phyloP scores from a whole-genome alignment of 257 asterid species.

The Asclepias syriaca region DNA sequence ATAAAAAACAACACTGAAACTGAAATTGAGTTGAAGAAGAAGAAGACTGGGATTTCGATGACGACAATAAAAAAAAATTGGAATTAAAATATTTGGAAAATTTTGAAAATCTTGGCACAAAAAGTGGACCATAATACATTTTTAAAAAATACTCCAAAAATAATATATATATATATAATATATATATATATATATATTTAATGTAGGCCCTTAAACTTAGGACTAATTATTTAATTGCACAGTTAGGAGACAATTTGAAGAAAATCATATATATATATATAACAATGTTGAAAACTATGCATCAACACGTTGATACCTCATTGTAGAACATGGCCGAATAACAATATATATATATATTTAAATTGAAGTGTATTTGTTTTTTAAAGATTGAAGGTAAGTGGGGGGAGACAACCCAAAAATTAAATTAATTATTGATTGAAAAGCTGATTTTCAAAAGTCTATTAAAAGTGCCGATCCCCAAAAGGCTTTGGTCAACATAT shows the following conservation, averaged over 20 bases:
- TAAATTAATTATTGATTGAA: not conserved
- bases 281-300: too few relatives aligned
- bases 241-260: constrained; percentile 6
- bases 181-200: not conserved
- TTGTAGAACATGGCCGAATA: too few relatives aligned
- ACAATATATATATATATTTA: too few relatives aligned
- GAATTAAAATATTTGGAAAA: not conserved
- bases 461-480: not conserved
- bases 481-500: not conserved
- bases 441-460: not conserved
- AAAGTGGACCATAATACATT: not conserved
- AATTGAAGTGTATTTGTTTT: too few relatives aligned
- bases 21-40: not conserved
- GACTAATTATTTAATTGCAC: not conserved
- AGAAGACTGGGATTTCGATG: constrained; percentile 19
- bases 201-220: constrained; percentile 1
- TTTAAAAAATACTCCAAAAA: not conserved
- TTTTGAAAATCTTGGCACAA: constrained; percentile 3
- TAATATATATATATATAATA: not conserved
- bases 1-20: not conserved
- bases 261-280: too few relatives aligned
- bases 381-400: too few relatives aligned
- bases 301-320: too few relatives aligned
- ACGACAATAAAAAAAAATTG: not conserved
- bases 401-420: too few relatives aligned